These are phyloP conservation scores for Cyclotella kingstonii DNA, from an alignment of 108 stramenopile genomes.

Conservation along the genomic window DNA sequence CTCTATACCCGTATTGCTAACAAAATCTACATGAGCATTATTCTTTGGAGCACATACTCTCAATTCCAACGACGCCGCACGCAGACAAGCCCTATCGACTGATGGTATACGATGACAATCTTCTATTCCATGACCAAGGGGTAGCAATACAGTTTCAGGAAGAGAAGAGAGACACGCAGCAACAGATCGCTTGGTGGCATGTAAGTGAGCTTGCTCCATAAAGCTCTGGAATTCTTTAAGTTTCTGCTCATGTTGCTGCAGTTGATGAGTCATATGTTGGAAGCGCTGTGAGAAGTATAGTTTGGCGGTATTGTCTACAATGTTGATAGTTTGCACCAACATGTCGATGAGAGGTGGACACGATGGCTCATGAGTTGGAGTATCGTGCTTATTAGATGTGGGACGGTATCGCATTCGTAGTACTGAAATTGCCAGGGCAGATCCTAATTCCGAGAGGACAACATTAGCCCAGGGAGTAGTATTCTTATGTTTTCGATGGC, in stretches of 20 bases:
- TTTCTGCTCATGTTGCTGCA: not conserved
- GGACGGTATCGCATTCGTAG: conserved; percentile 64
- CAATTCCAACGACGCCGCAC: conserved; percentile 64
- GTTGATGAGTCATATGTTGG: not conserved
- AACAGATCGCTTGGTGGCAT: conserved; percentile 28
- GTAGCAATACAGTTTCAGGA: conserved; percentile 67
- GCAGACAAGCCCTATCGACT: conserved; percentile 68
- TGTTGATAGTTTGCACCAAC: conserved; percentile 44
- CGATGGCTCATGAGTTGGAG: conserved; percentile 32
- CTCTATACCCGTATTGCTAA: conserved; percentile 45
- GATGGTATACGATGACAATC: conserved; percentile 54
- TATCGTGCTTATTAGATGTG: conserved; percentile 15
- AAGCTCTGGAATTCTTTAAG: too few species aligned
- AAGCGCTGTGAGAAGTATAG: not conserved
- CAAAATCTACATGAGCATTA: not conserved
- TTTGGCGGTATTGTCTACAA: conserved; percentile 11
- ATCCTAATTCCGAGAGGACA: conserved; percentile 59
- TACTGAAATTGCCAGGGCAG: conserved; percentile 54
- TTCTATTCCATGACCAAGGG: conserved; percentile 61
- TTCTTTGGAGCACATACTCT: conserved; percentile 20
- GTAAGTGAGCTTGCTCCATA: conserved; percentile 14
- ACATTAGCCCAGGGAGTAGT: conserved; percentile 32
- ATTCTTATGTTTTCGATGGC: conserved; percentile 1
- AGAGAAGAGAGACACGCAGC: conserved; percentile 50
- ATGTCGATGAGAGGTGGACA: conserved; percentile 56